Percentiles rank a stretch among this genome's conserved stretches.
phyloP scores from a whole-genome alignment of 495 filamentous ascomycete genomes.

The Penicillium paradoxum region DNA sequence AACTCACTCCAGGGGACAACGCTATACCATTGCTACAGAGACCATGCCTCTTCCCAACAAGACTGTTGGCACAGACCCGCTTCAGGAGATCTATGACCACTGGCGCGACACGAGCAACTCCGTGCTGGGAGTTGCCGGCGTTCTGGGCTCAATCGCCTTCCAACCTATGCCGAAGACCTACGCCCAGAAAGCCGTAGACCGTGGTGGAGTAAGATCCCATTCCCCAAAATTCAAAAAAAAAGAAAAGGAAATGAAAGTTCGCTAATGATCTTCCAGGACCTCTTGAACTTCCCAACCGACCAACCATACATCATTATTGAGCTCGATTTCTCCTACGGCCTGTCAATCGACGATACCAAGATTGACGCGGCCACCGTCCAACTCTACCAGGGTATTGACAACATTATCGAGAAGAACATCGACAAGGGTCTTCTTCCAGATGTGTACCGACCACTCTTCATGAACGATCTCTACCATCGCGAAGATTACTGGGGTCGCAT shows the following conservation, averaged over 20 bases:
- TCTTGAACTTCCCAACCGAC: constrained; percentile 47
- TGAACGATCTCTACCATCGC: constrained; percentile 54
- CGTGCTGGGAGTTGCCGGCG: constrained; percentile 38
- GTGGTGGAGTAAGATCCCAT: constrained; percentile 35
- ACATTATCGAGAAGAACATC: constrained; percentile 33
- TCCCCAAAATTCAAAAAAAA: too few species aligned
- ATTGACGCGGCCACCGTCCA: constrained; percentile 48
- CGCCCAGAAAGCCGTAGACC: constrained; percentile 41
- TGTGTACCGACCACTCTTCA: constrained; percentile 53
- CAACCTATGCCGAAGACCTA: constrained; percentile 52
- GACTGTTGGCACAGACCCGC: constrained; percentile 33
- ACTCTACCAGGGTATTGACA: constrained; percentile 30
- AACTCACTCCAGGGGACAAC: constrained; percentile 32
- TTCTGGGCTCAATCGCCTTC: constrained; percentile 51
- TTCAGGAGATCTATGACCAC: constrained; percentile 47
- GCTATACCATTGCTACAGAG: constrained; percentile 54
- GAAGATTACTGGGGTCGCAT: constrained; percentile 58
- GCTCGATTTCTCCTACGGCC: constrained; percentile 49
- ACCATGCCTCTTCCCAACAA: constrained; percentile 49
- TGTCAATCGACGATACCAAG: constrained; percentile 36
- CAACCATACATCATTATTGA: constrained; percentile 54
- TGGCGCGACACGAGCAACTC: constrained; percentile 45
- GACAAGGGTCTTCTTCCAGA: constrained; percentile 42
- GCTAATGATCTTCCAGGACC: constrained; percentile 32
- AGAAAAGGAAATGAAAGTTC: background rate